phyloP scores from a whole-genome alignment of 345 rosid species.

The Isatis tinctoria region DNA sequence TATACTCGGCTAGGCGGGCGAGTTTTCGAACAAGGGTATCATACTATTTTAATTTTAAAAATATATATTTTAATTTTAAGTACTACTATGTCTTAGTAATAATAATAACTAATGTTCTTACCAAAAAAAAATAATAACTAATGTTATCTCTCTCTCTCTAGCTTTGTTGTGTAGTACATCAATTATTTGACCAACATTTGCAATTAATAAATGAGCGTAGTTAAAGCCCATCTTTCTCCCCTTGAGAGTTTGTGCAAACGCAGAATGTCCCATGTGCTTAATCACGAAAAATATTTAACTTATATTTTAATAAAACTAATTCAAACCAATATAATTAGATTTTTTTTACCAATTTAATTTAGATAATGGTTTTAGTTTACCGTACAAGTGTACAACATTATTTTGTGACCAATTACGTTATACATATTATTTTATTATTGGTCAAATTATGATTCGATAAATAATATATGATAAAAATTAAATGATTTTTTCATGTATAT shows the following conservation, averaged over 20 bases:
- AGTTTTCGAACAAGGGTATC: too few species aligned
- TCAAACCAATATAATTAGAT: neutral
- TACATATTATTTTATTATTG: too few species aligned
- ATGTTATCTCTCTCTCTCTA: neutral
- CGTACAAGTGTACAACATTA: too few species aligned
- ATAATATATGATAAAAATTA: too few species aligned
- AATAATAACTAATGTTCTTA: neutral
- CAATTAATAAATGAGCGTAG: conserved; percentile 17
- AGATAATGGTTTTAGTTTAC: too few species aligned
- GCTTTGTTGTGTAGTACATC: conserved; percentile 31
- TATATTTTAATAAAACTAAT: neutral
- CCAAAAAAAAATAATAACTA: neutral
- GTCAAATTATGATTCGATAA: too few species aligned
- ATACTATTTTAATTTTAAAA: too few species aligned
- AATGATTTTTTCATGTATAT: too few species aligned
- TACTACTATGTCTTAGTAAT: neutral
- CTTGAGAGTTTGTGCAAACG: conserved; percentile 31
- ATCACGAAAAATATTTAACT: neutral
- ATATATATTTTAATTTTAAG: conserved; percentile 5
- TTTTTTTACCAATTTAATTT: too few species aligned
- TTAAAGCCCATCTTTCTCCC: conserved; percentile 25
- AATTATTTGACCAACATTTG: conserved; percentile 31
- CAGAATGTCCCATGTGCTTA: conserved; percentile 36
- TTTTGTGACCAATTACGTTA: too few species aligned
- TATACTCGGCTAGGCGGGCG: too few species aligned